A percentile compares a stretch with the other conserved stretches of the same genome.
phyloP scores from a whole-genome alignment of 2,329 filamentous ascomycete genomes.

The Sporothrix sp. region DNA sequence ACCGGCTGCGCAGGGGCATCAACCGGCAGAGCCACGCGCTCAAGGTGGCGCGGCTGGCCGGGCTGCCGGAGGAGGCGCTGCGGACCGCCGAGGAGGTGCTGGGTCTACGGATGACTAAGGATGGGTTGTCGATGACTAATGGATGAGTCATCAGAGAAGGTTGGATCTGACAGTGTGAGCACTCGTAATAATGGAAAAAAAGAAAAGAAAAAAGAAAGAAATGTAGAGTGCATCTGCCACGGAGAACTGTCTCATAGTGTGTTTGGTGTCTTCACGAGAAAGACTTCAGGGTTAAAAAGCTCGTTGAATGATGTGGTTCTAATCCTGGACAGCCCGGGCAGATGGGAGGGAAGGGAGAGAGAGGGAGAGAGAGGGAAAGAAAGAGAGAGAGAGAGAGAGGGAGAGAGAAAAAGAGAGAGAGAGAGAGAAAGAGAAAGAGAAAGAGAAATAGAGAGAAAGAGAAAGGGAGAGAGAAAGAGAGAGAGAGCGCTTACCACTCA shows the following conservation, averaged over 20 bases:
- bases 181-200: neutral
- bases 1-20: slow-evolving; percentile 69
- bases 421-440: slow-evolving; percentile 14
- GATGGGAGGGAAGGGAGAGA: too few species aligned
- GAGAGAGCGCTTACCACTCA: slow-evolving; percentile 6
- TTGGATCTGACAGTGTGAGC: too few species aligned
- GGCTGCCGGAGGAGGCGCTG: slow-evolving; percentile 65
- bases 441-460: too few species aligned
- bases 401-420: too few species aligned
- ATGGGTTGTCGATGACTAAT: too few species aligned
- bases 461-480: too few species aligned
- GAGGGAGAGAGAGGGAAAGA: slow-evolving; percentile 15
- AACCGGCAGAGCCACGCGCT: slow-evolving; percentile 85
- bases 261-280: slow-evolving; percentile 52
- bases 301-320: slow-evolving; percentile 38
- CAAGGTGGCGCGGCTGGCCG: slow-evolving; percentile 85
- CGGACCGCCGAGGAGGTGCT: slow-evolving; percentile 54
- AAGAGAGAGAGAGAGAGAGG: too few species aligned
- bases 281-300: slow-evolving; percentile 59
- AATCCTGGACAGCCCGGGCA: slow-evolving; percentile 50
- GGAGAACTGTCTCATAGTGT: slow-evolving; percentile 51
- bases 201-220: slow-evolving; percentile 7
- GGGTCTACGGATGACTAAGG: too few species aligned
- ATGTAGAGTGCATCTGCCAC: slow-evolving; percentile 17
- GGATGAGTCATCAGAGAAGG: neutral